Evolutionary conservation across 192 early-diverging fungal genomes (phyloP), one percentile per base, ranked within the genome.

Genomic region (Endogone sp.): DNA sequence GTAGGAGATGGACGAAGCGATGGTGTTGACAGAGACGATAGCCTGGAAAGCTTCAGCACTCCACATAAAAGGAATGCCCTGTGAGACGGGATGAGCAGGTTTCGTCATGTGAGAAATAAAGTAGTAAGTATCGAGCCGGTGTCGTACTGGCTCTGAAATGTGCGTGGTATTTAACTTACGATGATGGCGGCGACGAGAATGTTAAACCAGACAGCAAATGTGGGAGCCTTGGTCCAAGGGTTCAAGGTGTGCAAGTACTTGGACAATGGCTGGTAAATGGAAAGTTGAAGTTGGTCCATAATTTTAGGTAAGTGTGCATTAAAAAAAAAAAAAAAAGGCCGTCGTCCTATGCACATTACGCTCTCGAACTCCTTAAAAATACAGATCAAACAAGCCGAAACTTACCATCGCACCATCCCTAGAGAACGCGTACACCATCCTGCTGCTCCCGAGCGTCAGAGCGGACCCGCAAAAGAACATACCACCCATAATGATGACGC

Each of bases 341-440:
- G n/a, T n/a, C n/a, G n/a, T n/a, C n/a, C n/a, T n/a, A n/a, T n/a
- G n/a, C n/a, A n/a, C n/a, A n/a, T n/a, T n/a, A n/a, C n/a, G n/a
- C n/a, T n/a, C n/a, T n/a, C n/a, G n/a, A n/a, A n/a, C n/a, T n/a
- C n/a, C n/a, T n/a, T n/a, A 49, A 16, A 16, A 16, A 49, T 49
- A 49, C 37, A 49, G 9, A 11, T 11, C 37, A 49, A 6, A 49
- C 9, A 16, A 49, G 37, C 16, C 6, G 6, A 49, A 11, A 49
- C 37, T 49, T 16, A 60, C 27, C 44, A 83, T 71, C 8, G 83
- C 85, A 28, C 85, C 85, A 67, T 86, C 85, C 20, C 85, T 73
- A n/a, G 83, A 74, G 64, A 86, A 86, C 1, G 83, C 83, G 59
- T 72, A 86, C 56, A 86, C 83, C 85, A 86, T 86, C 27, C 85